phyloP scores from a whole-genome alignment of 2,329 filamentous ascomycete genomes.

The Alternaria postmessia region DNA sequence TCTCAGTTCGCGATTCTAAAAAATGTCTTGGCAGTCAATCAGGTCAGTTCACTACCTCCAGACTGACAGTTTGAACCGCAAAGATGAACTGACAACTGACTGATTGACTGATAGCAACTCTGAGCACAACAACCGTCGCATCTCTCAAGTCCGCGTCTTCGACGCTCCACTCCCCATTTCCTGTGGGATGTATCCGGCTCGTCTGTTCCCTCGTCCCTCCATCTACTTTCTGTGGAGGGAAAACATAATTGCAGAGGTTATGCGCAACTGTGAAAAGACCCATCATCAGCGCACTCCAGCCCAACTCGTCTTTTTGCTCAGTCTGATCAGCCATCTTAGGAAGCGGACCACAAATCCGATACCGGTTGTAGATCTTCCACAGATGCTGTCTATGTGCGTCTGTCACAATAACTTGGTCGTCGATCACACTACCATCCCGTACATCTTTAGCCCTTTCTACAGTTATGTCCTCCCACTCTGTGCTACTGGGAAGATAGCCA shows the following conservation, averaged over 20 bases:
- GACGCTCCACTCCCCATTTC: constrained; percentile 25
- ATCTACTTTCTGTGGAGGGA: constrained; percentile 23
- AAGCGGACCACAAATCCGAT: constrained; percentile 30
- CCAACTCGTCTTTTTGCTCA: constrained; percentile 17
- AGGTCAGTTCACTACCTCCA: no score
- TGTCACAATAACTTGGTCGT: constrained; percentile 49
- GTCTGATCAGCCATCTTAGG: constrained; percentile 8
- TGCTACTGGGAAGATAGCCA: constrained; percentile 57
- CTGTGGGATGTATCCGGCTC: constrained; percentile 23
- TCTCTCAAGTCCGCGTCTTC: constrained; percentile 27
- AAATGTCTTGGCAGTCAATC: no score
- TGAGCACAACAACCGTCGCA: constrained; percentile 23
- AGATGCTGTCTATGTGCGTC: constrained; percentile 49
- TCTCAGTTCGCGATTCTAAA: no score
- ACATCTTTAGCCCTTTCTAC: constrained; percentile 39
- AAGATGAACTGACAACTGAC: no score
- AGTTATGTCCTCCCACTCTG: constrained; percentile 49
- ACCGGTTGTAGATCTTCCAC: constrained; percentile 59
- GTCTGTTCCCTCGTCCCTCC: neutral
- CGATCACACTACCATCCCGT: constrained; percentile 2
- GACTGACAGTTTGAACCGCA: no score
- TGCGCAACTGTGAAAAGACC: constrained; percentile 28
- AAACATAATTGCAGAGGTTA: constrained; percentile 27
- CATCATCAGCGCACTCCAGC: constrained; percentile 30
- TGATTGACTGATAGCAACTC: no score